Base-by-base conservation (phyloP, 2,329 filamentous ascomycete genomes). In the Talaromyces verruculosus region DNA sequence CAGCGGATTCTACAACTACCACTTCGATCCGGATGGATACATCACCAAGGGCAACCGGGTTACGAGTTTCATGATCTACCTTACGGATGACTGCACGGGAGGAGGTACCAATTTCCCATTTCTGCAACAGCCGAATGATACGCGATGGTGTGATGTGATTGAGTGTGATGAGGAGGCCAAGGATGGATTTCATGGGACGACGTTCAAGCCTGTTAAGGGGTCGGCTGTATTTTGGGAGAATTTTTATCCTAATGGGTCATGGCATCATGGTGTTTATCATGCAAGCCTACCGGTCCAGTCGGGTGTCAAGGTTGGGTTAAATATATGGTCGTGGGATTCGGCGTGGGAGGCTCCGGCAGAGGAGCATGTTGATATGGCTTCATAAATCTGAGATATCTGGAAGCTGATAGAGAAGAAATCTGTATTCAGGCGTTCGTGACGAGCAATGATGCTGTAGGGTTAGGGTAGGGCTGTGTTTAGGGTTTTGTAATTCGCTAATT, bases 201-300 rank as follows among this genome's bases (percentile, higher is more conserved):
- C 45, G 5, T 63, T 63, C 7, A 53, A 63, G 37, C 28, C 28
- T 5, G 22, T 63, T 22, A 22, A 43, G n/a, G 45, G 57, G 66
- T 67, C 41, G 47, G 65, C 60, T 61, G 41, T 65, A 57, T 45
- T 51, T 62, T 63, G 35, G 59, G 33, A 61, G 30, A 59, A 41
- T 43, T 37, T 49, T 25, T 41, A 53, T 10, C n/a, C 33, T n/a
- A 37, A 61, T 61, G 33, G 45, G 17, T 57, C 37, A 6, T 43
- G 61, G 19, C 35, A 63, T 8, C 15, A 37, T 43, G 43, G 43
- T 10, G 35, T 47, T 41, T 39, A 28, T 8, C 45, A 39, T 53
- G 45, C 61, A 2, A 47, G 43, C 10, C 22, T 35, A 1, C 43
- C 61, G 2, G 61, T 63, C 6, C 55, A 47, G 33, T 53, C 45